These are phyloP conservation scores for Triglochin maritima DNA, from an alignment of 106 monocot species.

Conservation along the genomic window DNA sequence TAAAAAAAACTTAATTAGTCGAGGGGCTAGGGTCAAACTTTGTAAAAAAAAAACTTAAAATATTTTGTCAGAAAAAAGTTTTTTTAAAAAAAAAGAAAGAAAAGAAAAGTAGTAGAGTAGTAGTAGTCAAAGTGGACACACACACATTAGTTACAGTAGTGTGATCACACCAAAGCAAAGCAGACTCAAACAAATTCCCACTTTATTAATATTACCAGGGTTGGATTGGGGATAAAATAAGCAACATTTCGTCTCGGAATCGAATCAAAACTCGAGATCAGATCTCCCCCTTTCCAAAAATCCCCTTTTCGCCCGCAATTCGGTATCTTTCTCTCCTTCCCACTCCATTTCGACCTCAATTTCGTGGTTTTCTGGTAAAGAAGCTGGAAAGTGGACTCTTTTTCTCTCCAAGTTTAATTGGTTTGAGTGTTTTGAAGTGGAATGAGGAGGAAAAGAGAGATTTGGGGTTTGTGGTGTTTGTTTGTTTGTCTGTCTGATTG, in stretches of 20 bases:
- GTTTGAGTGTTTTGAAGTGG: not conserved
- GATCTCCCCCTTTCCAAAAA: slow-evolving; percentile 1
- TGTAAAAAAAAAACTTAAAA: no score
- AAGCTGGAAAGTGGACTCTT: not conserved
- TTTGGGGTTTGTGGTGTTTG: not conserved
- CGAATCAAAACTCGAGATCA: slow-evolving; percentile 11
- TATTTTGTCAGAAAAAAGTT: no score
- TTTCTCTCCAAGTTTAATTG: not conserved
- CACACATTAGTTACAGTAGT: no score
- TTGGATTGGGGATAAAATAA: not conserved
- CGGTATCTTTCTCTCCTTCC: not conserved
- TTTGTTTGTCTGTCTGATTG: no score
- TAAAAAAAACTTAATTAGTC: no score
- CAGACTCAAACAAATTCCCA: no score
- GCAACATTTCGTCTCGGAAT: not conserved
- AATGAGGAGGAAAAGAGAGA: slow-evolving; percentile 1
- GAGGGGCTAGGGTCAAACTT: no score
- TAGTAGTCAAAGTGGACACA: no score
- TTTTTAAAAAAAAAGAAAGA: no score
- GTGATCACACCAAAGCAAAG: no score
- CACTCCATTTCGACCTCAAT: not conserved
- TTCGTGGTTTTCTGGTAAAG: not conserved
- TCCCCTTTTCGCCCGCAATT: not conserved
- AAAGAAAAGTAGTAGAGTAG: no score
- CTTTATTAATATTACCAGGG: not conserved